phyloP scores from a whole-genome alignment of 306 rosid species.

The Acacia crassicarpa region DNA sequence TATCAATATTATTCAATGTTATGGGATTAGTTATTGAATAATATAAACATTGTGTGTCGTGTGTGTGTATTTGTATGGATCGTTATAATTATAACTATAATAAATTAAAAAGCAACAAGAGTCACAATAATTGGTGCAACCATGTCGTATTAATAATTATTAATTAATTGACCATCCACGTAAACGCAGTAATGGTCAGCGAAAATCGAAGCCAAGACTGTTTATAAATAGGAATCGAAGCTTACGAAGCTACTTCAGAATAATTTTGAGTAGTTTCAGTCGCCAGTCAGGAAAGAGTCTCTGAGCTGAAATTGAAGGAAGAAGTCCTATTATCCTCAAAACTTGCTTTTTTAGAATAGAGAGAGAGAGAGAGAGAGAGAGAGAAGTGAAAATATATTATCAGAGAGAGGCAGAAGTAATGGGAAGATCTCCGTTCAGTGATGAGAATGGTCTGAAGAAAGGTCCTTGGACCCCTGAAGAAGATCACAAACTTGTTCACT shows the following conservation, averaged over 20 bases:
- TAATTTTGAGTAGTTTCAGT: neutral
- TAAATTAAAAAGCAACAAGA: neutral
- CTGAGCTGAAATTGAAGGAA: neutral
- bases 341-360: neutral
- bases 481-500: constrained; percentile 31
- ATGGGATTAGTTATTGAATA: too few relatives aligned
- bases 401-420: neutral
- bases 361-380: too few relatives aligned
- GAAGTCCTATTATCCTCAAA: neutral
- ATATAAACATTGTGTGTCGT: too few relatives aligned
- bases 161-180: neutral
- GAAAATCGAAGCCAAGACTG: neutral
- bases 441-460: constrained; percentile 41
- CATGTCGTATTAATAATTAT: neutral
- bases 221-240: constrained; percentile 27
- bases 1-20: too few relatives aligned
- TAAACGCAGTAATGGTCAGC: neutral
- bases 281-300: neutral
- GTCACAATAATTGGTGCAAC: neutral
- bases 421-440: constrained; percentile 41
- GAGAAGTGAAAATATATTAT: neutral
- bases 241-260: neutral
- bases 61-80: neutral
- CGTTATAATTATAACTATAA: too few relatives aligned
- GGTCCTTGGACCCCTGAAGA: constrained; percentile 49